Base-by-base conservation (phyloP, 1,139 yeast species). In the Yamadazyma jaroonii region DNA sequence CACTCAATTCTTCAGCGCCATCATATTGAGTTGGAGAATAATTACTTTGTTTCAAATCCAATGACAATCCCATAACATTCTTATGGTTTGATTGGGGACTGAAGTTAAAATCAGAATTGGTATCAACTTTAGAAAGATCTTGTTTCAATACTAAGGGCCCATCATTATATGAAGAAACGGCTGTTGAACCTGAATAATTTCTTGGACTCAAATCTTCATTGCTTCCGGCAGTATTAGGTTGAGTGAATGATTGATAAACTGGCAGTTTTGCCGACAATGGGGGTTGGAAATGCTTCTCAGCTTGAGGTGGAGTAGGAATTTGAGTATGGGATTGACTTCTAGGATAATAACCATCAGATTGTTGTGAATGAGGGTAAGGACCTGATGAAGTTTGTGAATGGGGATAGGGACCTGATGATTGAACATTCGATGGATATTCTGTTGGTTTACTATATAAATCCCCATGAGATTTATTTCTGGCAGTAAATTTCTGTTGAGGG, bases 41-140 rank as follows among this genome's bases (percentile, higher is more conserved):
- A 35, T 38, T 6, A 31, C 25, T 25, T 26, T 40, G 29, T 7
- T 45, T 43, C 38, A 65, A 51, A 39, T 61, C 52, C 31, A 64
- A 56, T 9, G 52, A 58, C 36, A 66, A 54, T 37, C 62, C 62
- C 53, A 61, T 64, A 36, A 53, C 46, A 45, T 66, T 66, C 42
- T 54, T 61, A 10, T 42, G 37, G n/a, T 30, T 33, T 1, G 44
- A 32, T 8, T 43, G 41, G 21, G 52, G 50, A 27, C 44, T 43
- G 36, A 47, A 47, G 35, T 47, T 39, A 27, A 47, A 47, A 9
- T 46, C 50, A 6, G 49, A 42, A 6, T 24, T 32, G 4, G 32
- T 22, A 24, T 39, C 43, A 7, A 38, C 34, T 12, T 33, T 34
- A 13, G 35, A 34, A 20, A 40, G n/a, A 12, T 41, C 40, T 26